Percentiles rank a stretch among this genome's conserved stretches.
These are phyloP conservation scores for Oxalis stricta DNA, from an alignment of 441 rosid species.

Conservation along the genomic window DNA sequence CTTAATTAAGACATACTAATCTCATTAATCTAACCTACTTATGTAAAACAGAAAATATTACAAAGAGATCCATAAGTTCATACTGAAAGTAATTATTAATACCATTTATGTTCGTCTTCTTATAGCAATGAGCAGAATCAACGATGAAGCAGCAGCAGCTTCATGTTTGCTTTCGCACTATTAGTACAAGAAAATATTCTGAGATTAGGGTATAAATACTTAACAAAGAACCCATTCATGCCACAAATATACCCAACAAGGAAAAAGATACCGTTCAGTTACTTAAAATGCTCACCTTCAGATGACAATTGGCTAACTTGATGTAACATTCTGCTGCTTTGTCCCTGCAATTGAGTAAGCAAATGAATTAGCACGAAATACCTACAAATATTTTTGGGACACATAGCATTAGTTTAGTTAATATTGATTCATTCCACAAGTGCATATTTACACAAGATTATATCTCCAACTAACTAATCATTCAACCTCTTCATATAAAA, in stretches of 20 bases:
- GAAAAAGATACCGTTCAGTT: background rate
- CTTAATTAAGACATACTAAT: background rate
- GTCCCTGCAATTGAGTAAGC: slow-evolving; percentile 59
- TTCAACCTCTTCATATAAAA: too few species aligned
- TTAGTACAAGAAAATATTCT: slow-evolving; percentile 12
- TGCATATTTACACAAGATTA: too few species aligned
- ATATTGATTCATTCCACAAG: too few species aligned
- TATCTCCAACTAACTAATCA: too few species aligned
- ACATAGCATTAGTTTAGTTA: background rate
- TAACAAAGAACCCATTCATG: too few species aligned
- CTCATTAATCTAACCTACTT: too few species aligned
- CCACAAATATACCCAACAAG: background rate
- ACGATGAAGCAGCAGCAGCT: slow-evolving; percentile 84
- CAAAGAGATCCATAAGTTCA: background rate
- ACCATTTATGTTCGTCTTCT: slow-evolving; percentile 79
- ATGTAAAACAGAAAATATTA: background rate
- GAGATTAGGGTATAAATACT: background rate
- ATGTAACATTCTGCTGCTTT: slow-evolving; percentile 68
- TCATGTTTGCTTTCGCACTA: slow-evolving; percentile 94
- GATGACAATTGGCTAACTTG: slow-evolving; percentile 69
- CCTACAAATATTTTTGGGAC: background rate
- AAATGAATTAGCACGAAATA: slow-evolving; percentile 3
- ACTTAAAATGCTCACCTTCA: slow-evolving; percentile 35
- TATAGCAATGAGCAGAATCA: slow-evolving; percentile 89
- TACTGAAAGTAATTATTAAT: slow-evolving; percentile 11